Base-by-base conservation (phyloP, 805 yeast species). In the Tetrapisispora fleetii region DNA sequence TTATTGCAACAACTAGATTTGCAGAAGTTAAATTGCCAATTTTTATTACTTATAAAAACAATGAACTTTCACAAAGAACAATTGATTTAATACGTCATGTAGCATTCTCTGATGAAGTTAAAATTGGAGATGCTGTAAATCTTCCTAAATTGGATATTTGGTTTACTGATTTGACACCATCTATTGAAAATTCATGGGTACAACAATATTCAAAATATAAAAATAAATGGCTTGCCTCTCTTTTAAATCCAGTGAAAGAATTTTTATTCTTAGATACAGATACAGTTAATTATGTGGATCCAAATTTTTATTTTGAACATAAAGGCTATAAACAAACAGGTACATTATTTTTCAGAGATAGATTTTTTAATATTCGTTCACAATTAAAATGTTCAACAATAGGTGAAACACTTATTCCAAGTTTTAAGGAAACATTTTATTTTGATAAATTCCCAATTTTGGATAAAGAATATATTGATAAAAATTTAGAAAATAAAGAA, bases 231-330 rank as follows among this genome's bases (percentile, higher is more conserved):
- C 52, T 76, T 21, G 79, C 80, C 0, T 65, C 69, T 11, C 54
- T 76, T 41, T 77, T 76, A 63, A 71, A 66, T 50, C 66, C 78
- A 14, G 78, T 78, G 54, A 67, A 71, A 47, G 77, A 77, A 52
- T 64, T 72, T 36, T 60, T 78, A 7, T 63, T 79, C 24, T 47
- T 79, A 24, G 83, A 79, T 57, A 73, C 79, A 2, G 83, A 78
- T 57, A 63, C 75, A 0, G 74, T 77, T 2, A 64, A 75, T 2
- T 59, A 74, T 39, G 61, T 70, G 1, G 74, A 77, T 47, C 52
- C 67, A 1, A 68, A 71, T 2, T 58, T 63, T 2, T 60, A 57
- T 13, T 60, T 69, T 35, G 43, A 50, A 11, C 41, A 37, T 10
- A 27, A 38, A n/a, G 54, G 51, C 37, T 58, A 54, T 41, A 32